Conservation (phyloP, 78 protist species). For the Salpingoeca rosetta region DNA sequence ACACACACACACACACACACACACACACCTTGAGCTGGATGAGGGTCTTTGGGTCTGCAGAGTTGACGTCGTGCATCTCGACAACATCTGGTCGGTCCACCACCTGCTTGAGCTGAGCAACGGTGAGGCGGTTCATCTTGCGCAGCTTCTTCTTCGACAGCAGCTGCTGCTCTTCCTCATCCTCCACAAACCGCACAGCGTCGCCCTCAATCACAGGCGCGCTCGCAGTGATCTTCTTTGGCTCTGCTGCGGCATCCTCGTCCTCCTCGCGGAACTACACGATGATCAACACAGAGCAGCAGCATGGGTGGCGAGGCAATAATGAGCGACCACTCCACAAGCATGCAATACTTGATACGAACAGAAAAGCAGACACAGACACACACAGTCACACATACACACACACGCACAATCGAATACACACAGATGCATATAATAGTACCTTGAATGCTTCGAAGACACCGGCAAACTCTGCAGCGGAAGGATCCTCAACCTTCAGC, state of each 20-base stretch:
- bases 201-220: not conserved
- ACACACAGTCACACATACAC: too few relatives aligned
- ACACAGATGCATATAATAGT: too few relatives aligned
- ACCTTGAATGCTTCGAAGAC: not conserved
- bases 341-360: not conserved
- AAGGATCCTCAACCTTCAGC: not conserved
- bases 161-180: conserved; percentile 25
- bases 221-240: not conserved
- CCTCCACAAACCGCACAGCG: conserved; percentile 18
- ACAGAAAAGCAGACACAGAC: too few relatives aligned
- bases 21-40: conserved; percentile 67
- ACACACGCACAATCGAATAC: too few relatives aligned
- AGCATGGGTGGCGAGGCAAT: not conserved
- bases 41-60: conserved; percentile 85
- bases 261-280: not conserved
- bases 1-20: conserved; percentile 16
- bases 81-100: conserved; percentile 72
- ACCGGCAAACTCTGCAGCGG: not conserved
- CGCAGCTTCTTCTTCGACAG: conserved; percentile 52
- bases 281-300: not conserved
- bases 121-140: conserved; percentile 37
- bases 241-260: not conserved
- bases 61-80: conserved; percentile 71
- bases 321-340: not conserved
- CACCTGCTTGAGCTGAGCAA: conserved; percentile 81